Conservation (phyloP, 805 yeast species). For the Maudiozyma saulgeensis region DNA sequence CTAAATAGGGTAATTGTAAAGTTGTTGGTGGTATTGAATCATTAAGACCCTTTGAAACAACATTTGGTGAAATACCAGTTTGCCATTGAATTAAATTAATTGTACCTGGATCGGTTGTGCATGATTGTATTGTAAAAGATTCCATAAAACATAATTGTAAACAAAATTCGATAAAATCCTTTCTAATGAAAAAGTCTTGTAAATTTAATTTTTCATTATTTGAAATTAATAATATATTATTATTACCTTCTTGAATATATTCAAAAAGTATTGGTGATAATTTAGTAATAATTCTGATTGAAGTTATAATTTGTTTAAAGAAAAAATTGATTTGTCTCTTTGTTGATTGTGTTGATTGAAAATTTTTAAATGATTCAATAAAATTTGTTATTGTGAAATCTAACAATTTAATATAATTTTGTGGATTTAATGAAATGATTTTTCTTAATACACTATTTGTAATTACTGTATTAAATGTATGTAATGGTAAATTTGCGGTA, state of each 20-base stretch:
- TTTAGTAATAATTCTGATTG: slow-evolving; percentile 55
- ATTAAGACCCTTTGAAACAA: slow-evolving; percentile 11
- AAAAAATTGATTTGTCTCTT: background rate
- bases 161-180: slow-evolving; percentile 17
- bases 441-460: slow-evolving; percentile 48
- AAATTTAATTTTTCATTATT: background rate
- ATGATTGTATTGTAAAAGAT: slow-evolving; percentile 19
- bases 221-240: background rate
- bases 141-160: slow-evolving; percentile 22
- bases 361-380: slow-evolving; percentile 14
- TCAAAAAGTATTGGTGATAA: slow-evolving; percentile 64
- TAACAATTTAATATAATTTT: slow-evolving; percentile 31
- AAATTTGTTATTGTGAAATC: slow-evolving; percentile 31
- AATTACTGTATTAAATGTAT: slow-evolving; percentile 35
- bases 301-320: slow-evolving; percentile 35
- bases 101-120: slow-evolving; percentile 14
- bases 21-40: slow-evolving; percentile 11
- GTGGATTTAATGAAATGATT: background rate
- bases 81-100: slow-evolving; percentile 49
- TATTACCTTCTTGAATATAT: slow-evolving; percentile 1
- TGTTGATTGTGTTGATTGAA: slow-evolving; percentile 8
- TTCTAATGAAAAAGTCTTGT: slow-evolving; percentile 7
- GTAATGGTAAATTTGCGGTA: slow-evolving; percentile 11
- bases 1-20: slow-evolving; percentile 36
- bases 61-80: slow-evolving; percentile 52